Percentiles rank a stretch among this genome's conserved stretches.
Conservation (phyloP, 2,329 filamentous ascomycete genomes). For the Fusarium hostae region DNA sequence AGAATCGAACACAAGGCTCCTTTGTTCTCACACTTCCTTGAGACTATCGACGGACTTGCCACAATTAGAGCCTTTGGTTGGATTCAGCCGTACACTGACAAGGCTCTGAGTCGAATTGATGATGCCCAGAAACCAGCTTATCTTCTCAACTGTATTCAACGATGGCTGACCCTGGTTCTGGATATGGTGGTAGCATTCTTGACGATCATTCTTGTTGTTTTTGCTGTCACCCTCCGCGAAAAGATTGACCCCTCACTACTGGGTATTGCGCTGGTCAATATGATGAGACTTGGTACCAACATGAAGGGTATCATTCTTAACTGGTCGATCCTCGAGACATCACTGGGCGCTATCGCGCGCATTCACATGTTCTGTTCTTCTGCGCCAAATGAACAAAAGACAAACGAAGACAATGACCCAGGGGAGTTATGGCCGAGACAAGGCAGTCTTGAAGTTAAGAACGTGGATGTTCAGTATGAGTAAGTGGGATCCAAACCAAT, state of each 20-base stretch:
- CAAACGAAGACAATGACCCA: slow-evolving; percentile 27
- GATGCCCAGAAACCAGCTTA: slow-evolving; percentile 64
- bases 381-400: slow-evolving; percentile 41
- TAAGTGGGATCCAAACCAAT: slow-evolving; percentile 16
- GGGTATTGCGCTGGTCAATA: slow-evolving; percentile 53
- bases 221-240: slow-evolving; percentile 52
- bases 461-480: slow-evolving; percentile 45
- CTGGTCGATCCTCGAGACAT: slow-evolving; percentile 48
- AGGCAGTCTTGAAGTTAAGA: slow-evolving; percentile 40
- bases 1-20: slow-evolving; percentile 50
- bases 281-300: slow-evolving; percentile 44
- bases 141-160: slow-evolving; percentile 62
- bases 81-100: slow-evolving; percentile 51
- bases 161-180: slow-evolving; percentile 63
- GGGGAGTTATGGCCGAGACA: slow-evolving; percentile 36
- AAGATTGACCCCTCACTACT: slow-evolving; percentile 48
- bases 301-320: slow-evolving; percentile 45
- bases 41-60: slow-evolving; percentile 46
- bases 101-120: slow-evolving; percentile 54
- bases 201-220: slow-evolving; percentile 51
- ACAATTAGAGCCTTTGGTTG: slow-evolving; percentile 55
- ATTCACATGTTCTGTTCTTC: slow-evolving; percentile 44
- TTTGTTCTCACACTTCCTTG: slow-evolving; percentile 49
- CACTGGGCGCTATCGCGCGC: slow-evolving; percentile 45
- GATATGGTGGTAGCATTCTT: slow-evolving; percentile 62